These are phyloP conservation scores for Candida sakaeoensis DNA, from an alignment of 805 yeast genomes.

Conservation along the genomic window DNA sequence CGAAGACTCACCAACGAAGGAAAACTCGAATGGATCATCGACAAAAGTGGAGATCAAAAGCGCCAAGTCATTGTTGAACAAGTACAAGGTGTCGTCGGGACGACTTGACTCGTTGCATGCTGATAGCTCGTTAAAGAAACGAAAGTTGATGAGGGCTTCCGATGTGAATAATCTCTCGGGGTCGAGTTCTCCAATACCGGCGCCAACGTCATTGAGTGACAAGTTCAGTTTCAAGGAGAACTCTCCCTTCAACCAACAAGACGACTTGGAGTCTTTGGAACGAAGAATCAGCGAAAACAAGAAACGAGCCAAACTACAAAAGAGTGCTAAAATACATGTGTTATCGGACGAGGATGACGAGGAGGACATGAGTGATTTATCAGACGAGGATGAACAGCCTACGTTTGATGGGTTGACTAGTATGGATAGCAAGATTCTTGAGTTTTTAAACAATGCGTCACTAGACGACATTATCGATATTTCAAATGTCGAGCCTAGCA, in stretches of 20 bases:
- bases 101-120: slow-evolving; percentile 10
- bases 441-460: slow-evolving; percentile 76
- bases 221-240: slow-evolving; percentile 9
- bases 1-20: slow-evolving; percentile 17
- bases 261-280: slow-evolving; percentile 39
- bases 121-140: slow-evolving; percentile 18
- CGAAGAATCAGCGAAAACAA: slow-evolving; percentile 34
- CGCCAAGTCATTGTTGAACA: slow-evolving; percentile 40
- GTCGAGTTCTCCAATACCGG: slow-evolving; percentile 10
- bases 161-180: slow-evolving; percentile 7
- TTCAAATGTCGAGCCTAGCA: slow-evolving; percentile 61
- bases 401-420: slow-evolving; percentile 37
- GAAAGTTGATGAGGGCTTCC: slow-evolving; percentile 31
- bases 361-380: slow-evolving; percentile 47
- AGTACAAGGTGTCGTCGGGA: slow-evolving; percentile 29
- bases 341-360: slow-evolving; percentile 37
- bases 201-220: slow-evolving; percentile 10
- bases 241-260: slow-evolving; percentile 10
- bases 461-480: slow-evolving; percentile 76
- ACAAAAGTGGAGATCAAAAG: slow-evolving; percentile 42
- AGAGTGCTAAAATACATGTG: slow-evolving; percentile 9
- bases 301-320: slow-evolving; percentile 17
- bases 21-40: slow-evolving; percentile 13
- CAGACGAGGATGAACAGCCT: slow-evolving; percentile 43
- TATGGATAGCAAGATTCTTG: slow-evolving; percentile 64